Percentiles rank a stretch among this genome's conserved stretches.
Conservation (phyloP, 164 flowering plant genomes). For the Nelumbo lutea region DNA sequence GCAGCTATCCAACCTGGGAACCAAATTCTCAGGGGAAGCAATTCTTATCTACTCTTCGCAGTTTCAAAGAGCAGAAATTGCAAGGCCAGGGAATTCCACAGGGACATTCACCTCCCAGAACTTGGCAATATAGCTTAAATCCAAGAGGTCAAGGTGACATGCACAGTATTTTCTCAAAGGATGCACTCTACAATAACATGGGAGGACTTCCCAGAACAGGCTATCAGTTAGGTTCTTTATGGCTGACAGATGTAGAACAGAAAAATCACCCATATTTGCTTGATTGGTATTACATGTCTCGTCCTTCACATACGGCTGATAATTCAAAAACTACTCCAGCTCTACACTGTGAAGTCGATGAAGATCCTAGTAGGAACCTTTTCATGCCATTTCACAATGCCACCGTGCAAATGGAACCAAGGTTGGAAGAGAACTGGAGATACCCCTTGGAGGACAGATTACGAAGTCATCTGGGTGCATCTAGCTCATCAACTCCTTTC, state of each 20-base stretch:
- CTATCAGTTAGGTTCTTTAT: conserved; percentile 41
- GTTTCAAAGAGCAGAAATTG: conserved; percentile 62
- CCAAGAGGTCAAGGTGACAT: conserved; percentile 30
- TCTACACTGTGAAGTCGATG: conserved; percentile 19
- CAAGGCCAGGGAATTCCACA: conserved; percentile 30
- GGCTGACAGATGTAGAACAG: conserved; percentile 55
- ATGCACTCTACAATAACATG: conserved; percentile 22
- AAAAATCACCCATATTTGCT: conserved; percentile 69
- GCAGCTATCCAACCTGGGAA: conserved; percentile 83
- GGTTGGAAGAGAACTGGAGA: conserved; percentile 44
- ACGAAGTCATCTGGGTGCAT: conserved; percentile 54
- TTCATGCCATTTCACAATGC: conserved; percentile 30
- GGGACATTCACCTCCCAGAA: conserved; percentile 26
- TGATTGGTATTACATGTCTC: conserved; percentile 79
- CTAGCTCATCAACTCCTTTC: conserved; percentile 52
- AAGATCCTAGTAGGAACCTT: conserved; percentile 24
- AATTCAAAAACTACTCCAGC: conserved; percentile 16
- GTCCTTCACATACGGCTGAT: conserved; percentile 14
- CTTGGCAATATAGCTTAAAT: conserved; percentile 34
- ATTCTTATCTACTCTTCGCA: conserved; percentile 50
- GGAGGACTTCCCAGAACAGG: conserved; percentile 23
- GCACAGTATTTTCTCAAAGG: conserved; percentile 34
- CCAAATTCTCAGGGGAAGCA: conserved; percentile 70
- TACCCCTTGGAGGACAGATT: conserved; percentile 33
- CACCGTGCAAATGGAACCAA: conserved; percentile 16